These are phyloP conservation scores for Boletus patriciae DNA, from an alignment of 768 basidiomycete genomes.

Conservation along the genomic window DNA sequence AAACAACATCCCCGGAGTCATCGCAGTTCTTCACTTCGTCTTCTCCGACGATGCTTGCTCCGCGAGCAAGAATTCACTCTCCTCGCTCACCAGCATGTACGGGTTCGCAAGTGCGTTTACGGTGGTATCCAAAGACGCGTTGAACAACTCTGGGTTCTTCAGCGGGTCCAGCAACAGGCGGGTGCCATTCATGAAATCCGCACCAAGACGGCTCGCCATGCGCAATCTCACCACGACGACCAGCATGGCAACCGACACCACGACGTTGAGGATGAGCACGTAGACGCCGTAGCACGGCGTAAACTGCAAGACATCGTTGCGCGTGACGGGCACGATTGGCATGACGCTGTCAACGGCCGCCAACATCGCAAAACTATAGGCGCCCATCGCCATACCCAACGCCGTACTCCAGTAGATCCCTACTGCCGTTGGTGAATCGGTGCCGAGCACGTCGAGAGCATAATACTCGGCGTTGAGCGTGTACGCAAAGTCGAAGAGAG, in stretches of 20 bases:
- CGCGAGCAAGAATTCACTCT: background rate
- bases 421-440: no score
- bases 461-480: background rate
- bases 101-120: slow-evolving; percentile 1
- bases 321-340: background rate
- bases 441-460: background rate
- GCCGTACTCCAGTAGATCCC: background rate
- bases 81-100: background rate
- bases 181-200: slow-evolving; percentile 3
- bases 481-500: background rate
- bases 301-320: background rate
- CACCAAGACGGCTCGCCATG: background rate
- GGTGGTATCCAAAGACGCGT: background rate
- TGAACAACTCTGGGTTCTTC: slow-evolving; percentile 4
- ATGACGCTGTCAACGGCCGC: no score
- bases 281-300: background rate
- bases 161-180: slow-evolving; percentile 2
- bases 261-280: slow-evolving; percentile 1
- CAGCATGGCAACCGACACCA: background rate
- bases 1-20: background rate
- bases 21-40: background rate
- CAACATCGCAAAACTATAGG: no score
- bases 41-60: background rate
- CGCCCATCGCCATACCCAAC: background rate
- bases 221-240: background rate